These are phyloP conservation scores for Lojkania enalia DNA, from an alignment of 2,329 filamentous ascomycete genomes.

Conservation along the genomic window DNA sequence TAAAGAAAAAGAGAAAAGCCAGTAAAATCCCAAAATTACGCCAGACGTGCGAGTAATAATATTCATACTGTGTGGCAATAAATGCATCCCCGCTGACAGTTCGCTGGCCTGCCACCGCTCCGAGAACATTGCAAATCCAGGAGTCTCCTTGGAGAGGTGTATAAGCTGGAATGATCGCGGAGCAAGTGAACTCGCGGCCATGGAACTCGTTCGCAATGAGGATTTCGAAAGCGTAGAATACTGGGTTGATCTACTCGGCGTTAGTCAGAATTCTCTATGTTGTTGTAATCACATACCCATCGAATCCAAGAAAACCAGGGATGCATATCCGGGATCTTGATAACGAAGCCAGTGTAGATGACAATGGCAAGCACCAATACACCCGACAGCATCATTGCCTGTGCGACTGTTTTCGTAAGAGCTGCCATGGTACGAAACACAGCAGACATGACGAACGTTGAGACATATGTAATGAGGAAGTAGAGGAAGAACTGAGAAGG, in stretches of 20 bases:
- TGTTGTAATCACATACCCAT: no score
- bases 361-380: constrained; percentile 66
- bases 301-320: constrained; percentile 55
- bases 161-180: constrained; percentile 45
- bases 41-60: constrained; percentile 49
- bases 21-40: constrained; percentile 68
- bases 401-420: constrained; percentile 66
- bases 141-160: constrained; percentile 26
- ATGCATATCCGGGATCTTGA: constrained; percentile 63
- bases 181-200: constrained; percentile 39
- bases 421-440: constrained; percentile 79
- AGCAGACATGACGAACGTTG: constrained; percentile 74
- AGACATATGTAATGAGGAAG: constrained; percentile 60
- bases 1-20: constrained; percentile 64
- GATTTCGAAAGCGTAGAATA: constrained; percentile 78
- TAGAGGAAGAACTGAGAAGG: constrained; percentile 82
- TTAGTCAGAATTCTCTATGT: no score
- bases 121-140: constrained; percentile 45
- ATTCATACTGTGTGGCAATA: constrained; percentile 29
- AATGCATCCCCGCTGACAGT: constrained; percentile 43
- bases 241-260: constrained; percentile 66
- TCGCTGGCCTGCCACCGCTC: constrained; percentile 39
- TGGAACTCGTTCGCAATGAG: constrained; percentile 74
- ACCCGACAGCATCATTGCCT: constrained; percentile 59
- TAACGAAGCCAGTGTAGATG: constrained; percentile 69